Base-by-base conservation (phyloP, 495 filamentous ascomycete species). In the Hypomontagnella monticulosa region DNA sequence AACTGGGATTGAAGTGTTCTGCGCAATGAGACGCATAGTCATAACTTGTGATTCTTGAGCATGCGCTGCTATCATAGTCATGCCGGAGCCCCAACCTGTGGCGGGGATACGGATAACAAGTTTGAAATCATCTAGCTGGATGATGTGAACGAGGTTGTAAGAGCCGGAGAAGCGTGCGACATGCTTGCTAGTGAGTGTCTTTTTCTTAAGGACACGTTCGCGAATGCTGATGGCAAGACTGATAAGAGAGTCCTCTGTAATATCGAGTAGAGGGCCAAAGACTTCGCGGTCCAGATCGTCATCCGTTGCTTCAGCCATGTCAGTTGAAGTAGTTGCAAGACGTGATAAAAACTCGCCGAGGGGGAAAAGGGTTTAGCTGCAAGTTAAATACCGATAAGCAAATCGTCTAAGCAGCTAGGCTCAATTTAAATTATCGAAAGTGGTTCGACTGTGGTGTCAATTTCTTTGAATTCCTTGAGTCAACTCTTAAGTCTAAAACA, bases 31-130 rank as follows among this genome's bases (percentile, higher is more conserved):
- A 38, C 72, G 72, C 47, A 74, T 41, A 1, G 72, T 74, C 11
- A 63, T 43, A 47, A 66, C 60, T 32, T 72, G 69, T 3, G 72
- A 74, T 43, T 70, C 51, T 15, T 71, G 15, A 12, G 71, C 71
- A 7, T 34, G 38, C 9, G 66, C 69, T 9, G 71, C 69, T 18
- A 50, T 63, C 30, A 50, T 43, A 7, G 51, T 67, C 27, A 56
- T 57, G n/a, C 53, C 68, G 19, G 47, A 23, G 12, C 54, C 68
- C 55, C 69, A 69, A 12, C 63, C 71, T 1, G 61, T 51, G 4
- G 23, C 48, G 2, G 71, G 67, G 19, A 73, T 18, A n/a, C 71
- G 71, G 15, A 73, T 66, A 14, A 73, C 67, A 43, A 73, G 57
- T 40, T 61, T 71, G 53, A 51, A 23, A 30, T 50, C 40, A 15